Evolutionary conservation across 495 filamentous ascomycete species (phyloP).

Genomic region (Aspergillus conjunctus): DNA sequence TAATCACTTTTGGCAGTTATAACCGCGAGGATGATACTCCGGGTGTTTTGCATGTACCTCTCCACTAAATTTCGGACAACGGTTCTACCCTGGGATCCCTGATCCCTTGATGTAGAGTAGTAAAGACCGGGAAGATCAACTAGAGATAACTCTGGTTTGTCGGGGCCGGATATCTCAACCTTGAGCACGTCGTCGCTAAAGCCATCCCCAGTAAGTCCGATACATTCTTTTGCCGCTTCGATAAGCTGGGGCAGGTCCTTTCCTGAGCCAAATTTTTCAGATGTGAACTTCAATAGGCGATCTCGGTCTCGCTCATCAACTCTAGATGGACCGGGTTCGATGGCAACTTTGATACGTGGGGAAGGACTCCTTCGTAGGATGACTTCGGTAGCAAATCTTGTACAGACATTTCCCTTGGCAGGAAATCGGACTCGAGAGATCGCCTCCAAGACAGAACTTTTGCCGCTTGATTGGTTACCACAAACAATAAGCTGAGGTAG

Average conservation of each 20-base stretch:
- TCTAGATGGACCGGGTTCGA: constrained; percentile 39
- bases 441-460: constrained; percentile 74
- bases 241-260: constrained; percentile 44
- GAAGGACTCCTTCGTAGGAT: constrained; percentile 42
- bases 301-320: constrained; percentile 18
- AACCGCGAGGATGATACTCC: constrained; percentile 67
- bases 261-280: constrained; percentile 23
- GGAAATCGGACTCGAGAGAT: constrained; percentile 72
- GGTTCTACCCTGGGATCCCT: constrained; percentile 31
- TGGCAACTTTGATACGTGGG: constrained; percentile 42
- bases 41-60: constrained; percentile 57
- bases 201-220: constrained; percentile 25
- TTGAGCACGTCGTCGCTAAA: constrained; percentile 66
- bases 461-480: constrained; percentile 71
- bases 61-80: constrained; percentile 56
- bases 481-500: constrained; percentile 76
- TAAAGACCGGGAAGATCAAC: constrained; percentile 70
- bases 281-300: constrained; percentile 16
- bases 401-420: constrained; percentile 63
- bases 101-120: constrained; percentile 42
- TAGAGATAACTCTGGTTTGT: constrained; percentile 61
- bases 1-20: constrained; percentile 55
- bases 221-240: constrained; percentile 50
- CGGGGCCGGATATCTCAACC: constrained; percentile 62
- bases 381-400: constrained; percentile 69